A percentile compares a stretch with the other conserved stretches of the same genome.
Evolutionary conservation across 306 rosid species (phyloP).

Genomic region (Cucurbita argyrosperma): DNA sequence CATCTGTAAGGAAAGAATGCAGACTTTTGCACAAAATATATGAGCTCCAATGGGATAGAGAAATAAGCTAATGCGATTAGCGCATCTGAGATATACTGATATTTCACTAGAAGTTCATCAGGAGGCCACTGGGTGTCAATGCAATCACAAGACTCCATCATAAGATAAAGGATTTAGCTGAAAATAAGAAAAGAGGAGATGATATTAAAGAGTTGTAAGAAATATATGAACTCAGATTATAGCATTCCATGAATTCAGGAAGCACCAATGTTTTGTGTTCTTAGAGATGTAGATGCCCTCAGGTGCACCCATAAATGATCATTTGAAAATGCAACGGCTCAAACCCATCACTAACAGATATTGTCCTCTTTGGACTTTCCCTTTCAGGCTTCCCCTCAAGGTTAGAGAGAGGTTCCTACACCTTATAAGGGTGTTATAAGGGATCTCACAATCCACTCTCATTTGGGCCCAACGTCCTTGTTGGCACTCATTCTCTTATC

Average conservation of each 20-base stretch:
- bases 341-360: too few relatives aligned
- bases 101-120: conserved; percentile 85
- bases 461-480: too few relatives aligned
- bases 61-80: conserved; percentile 82
- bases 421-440: too few relatives aligned
- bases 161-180: background rate
- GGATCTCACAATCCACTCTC: too few relatives aligned
- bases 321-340: background rate
- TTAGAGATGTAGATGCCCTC: background rate
- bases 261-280: background rate
- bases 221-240: background rate
- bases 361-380: too few relatives aligned
- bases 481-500: too few relatives aligned
- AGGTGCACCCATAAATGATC: background rate
- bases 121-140: conserved; percentile 64
- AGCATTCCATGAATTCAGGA: background rate
- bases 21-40: conserved; percentile 80
- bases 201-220: background rate
- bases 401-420: too few relatives aligned
- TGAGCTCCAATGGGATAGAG: conserved; percentile 86
- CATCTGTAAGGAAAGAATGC: conserved; percentile 86
- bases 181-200: background rate
- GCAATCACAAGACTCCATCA: conserved; percentile 83
- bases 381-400: too few relatives aligned
- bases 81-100: conserved; percentile 80